A percentile compares a stretch with the other conserved stretches of the same genome.
Evolutionary conservation across 2,329 filamentous ascomycete species (phyloP).

Genomic region (Hypoxylon sp.): DNA sequence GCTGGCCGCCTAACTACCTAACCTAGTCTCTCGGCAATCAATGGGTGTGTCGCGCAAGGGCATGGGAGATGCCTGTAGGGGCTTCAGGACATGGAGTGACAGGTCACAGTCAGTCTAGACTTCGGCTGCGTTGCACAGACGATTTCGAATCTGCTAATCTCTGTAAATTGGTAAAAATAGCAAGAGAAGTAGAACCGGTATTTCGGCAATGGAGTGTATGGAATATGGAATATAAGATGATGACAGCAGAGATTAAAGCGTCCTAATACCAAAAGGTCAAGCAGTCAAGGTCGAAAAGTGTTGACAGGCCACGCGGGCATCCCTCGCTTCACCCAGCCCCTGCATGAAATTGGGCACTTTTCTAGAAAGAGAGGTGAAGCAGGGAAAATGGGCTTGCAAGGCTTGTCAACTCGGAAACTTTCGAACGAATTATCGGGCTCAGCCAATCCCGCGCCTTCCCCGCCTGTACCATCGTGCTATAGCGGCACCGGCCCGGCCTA

Average conservation of each 20-base stretch:
- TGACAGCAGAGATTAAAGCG: conserved; percentile 30
- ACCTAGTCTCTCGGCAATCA: conserved; percentile 36
- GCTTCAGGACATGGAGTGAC: conserved; percentile 18
- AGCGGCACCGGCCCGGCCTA: conserved; percentile 21
- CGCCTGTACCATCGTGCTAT: conserved; percentile 32
- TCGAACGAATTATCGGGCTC: conserved; percentile 29
- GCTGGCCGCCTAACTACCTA: conserved; percentile 38
- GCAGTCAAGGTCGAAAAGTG: conserved; percentile 29
- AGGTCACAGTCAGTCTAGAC: conserved; percentile 7
- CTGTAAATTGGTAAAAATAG: conserved; percentile 7
- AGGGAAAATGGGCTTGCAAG: conserved; percentile 10
- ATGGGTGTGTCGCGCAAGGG: conserved; percentile 30
- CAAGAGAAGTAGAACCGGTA: conserved; percentile 1
- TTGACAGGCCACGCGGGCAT: conserved; percentile 38
- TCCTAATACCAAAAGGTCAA: conserved; percentile 39
- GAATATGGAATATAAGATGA: conserved; percentile 12
- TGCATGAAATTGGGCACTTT: conserved; percentile 48
- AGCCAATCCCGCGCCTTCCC: conserved; percentile 40
- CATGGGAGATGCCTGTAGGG: conserved; percentile 21
- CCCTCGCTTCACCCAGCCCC: conserved; percentile 39
- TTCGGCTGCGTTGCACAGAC: not conserved
- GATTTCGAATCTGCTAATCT: conserved; percentile 6
- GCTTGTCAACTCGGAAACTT: conserved; percentile 36
- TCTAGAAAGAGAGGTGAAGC: conserved; percentile 42
- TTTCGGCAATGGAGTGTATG: not conserved